Conservation (phyloP, 2,329 filamentous ascomycete genomes). For the Chaetothyriales sp. region DNA sequence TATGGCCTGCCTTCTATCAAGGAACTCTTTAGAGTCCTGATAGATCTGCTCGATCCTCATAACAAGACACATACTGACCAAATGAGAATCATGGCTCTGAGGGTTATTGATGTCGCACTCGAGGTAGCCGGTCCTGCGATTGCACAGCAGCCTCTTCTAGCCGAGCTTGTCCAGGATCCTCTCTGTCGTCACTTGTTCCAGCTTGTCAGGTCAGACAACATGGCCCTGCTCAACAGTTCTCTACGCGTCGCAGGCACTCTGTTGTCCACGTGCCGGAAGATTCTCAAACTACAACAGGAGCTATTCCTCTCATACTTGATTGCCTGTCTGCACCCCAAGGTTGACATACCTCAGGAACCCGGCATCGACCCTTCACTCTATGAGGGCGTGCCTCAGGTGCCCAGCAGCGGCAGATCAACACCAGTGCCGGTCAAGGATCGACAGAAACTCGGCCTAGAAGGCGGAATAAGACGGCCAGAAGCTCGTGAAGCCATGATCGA, state of each 20-base stretch:
- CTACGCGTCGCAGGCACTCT: slow-evolving; percentile 82
- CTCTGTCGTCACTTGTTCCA: slow-evolving; percentile 92
- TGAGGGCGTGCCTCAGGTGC: slow-evolving; percentile 76
- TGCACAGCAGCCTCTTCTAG: slow-evolving; percentile 75
- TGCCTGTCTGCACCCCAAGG: slow-evolving; percentile 80
- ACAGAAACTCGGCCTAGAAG: slow-evolving; percentile 82
- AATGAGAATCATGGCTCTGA: slow-evolving; percentile 91
- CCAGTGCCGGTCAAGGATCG: slow-evolving; percentile 85
- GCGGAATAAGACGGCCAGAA: slow-evolving; percentile 80
- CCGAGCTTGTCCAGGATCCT: slow-evolving; percentile 76
- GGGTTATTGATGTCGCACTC: slow-evolving; percentile 91
- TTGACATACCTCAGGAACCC: slow-evolving; percentile 80
- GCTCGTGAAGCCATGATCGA: slow-evolving; percentile 97
- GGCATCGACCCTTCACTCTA: slow-evolving; percentile 86
- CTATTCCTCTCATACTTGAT: slow-evolving; percentile 89
- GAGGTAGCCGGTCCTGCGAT: slow-evolving; percentile 94
- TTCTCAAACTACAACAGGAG: slow-evolving; percentile 92
- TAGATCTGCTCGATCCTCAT: slow-evolving; percentile 84
- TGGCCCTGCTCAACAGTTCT: slow-evolving; percentile 85
- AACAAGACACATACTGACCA: slow-evolving; percentile 85
- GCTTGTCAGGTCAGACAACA: slow-evolving; percentile 87
- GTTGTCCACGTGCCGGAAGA: slow-evolving; percentile 72
- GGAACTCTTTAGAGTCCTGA: slow-evolving; percentile 83
- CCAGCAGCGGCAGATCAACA: slow-evolving; percentile 66
- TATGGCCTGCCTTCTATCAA: slow-evolving; percentile 90